Evolutionary conservation across 306 rosid species (phyloP).

Genomic region (Dicorynia guianensis): DNA sequence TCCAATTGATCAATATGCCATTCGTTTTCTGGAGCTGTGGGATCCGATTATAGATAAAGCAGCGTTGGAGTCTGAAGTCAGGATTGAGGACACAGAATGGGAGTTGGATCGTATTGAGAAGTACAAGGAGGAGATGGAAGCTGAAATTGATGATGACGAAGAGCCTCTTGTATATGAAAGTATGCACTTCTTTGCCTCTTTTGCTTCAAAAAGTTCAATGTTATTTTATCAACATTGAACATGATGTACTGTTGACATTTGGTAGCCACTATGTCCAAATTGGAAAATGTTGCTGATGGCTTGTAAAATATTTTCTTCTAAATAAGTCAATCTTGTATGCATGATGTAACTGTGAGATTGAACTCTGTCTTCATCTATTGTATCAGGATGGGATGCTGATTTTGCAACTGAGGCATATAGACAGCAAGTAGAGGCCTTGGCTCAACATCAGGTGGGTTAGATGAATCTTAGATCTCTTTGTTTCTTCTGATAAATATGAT

Average conservation of each 20-base stretch:
- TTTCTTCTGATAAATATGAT: conserved; percentile 12
- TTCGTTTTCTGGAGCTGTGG: conserved; percentile 94
- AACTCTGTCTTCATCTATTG: conserved; percentile 35
- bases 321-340: conserved; percentile 31
- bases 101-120: conserved; percentile 94
- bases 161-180: conserved; percentile 99
- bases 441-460: conserved; percentile 84
- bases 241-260: conserved; percentile 11
- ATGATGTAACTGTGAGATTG: conserved; percentile 38
- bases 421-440: conserved; percentile 94
- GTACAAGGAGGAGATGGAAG: conserved; percentile 99
- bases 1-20: conserved; percentile 93
- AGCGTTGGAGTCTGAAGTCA: conserved; percentile 81
- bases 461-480: conserved; percentile 29
- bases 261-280: conserved; percentile 10
- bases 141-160: conserved; percentile 98
- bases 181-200: conserved; percentile 48
- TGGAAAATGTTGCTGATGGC: conserved; percentile 9
- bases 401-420: conserved; percentile 97
- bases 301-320: conserved; percentile 30
- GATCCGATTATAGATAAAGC: conserved; percentile 94
- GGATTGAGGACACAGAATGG: conserved; percentile 98
- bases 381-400: conserved; percentile 96
- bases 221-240: neutral
- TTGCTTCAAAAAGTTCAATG: conserved; percentile 27